Base-by-base conservation (phyloP, 305 asterid genomes). In the Rubia peregrina region DNA sequence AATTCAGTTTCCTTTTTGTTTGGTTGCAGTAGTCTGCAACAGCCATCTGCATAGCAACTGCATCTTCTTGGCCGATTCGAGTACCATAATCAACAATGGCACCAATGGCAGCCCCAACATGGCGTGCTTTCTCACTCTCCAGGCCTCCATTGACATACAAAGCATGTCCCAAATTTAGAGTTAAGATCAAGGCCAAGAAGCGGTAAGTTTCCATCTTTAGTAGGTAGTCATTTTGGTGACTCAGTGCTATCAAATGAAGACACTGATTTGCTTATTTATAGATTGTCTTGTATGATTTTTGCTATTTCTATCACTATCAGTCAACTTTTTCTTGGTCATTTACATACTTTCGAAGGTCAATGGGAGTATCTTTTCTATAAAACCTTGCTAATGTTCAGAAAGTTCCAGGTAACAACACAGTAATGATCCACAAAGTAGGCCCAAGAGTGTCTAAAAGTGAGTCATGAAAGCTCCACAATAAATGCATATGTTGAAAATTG, bases 21-120 rank as follows among this genome's bases (percentile, higher is more conserved):
- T 61, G 72, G 41, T 7, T 76, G 70, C 70, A 26, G 8, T 69
- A 26, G 40, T 79, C 77, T 7, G 67, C 63, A 33, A 77, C 65
- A 0, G 83, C 86, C 56, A 83, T 73, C 48, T 80, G 76, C 77
- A 80, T 80, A 14, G 86, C 82, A 12, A 77, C 78, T 33, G 56
- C 41, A 65, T 75, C 81, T 71, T 83, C 84, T 71, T 68, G 80
- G 38, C 86, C 84, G 6, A 70, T 67, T 0, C 84, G 82, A 70
- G 66, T 71, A 12, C 60, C 74, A 36, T 42, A 70, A 66, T 83
- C 82, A 48, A 73, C 68, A 64, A 83, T 73, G 65, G 79, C 84
- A 11, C 86, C 86, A 3, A 79, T 55, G 3, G 22, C 49, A 38
- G 30, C 30, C 49, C 51, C 51, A 64, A 13, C 38, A 65, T 40